These are phyloP conservation scores for Eucalyptus polybractea DNA, from an alignment of 345 rosid species.

Conservation along the genomic window DNA sequence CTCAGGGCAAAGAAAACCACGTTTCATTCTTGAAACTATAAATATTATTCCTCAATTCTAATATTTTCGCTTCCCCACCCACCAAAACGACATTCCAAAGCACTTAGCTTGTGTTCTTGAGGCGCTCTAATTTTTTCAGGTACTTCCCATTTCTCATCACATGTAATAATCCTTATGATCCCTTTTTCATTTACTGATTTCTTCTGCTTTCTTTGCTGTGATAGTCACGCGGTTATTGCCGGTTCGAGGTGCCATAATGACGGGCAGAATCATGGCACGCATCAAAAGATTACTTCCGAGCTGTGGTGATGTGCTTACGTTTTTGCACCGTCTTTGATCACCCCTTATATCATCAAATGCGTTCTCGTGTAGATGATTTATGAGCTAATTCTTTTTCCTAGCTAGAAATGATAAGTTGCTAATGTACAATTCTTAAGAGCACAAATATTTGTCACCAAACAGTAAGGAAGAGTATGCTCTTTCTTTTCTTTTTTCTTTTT, in stretches of 20 bases:
- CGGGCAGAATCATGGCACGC: neutral
- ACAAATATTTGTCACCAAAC: neutral
- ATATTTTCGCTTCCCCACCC: neutral
- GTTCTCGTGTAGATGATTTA: accelerated
- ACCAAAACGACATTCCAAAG: neutral
- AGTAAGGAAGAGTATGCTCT: accelerated
- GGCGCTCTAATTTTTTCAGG: neutral
- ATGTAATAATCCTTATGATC: neutral
- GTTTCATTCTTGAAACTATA: neutral
- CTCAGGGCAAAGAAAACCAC: neutral
- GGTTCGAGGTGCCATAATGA: neutral
- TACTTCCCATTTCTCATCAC: neutral
- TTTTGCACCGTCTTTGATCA: neutral
- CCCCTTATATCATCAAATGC: accelerated
- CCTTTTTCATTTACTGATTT: neutral
- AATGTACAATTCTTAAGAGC: neutral
- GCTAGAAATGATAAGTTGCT: neutral
- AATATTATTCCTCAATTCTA: neutral
- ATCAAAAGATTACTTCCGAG: constrained; percentile 6
- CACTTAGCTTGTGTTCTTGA: neutral
- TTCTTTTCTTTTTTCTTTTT: neutral
- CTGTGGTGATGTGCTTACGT: neutral
- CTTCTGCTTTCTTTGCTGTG: neutral
- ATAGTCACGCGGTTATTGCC: neutral
- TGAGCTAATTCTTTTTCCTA: neutral